phyloP scores from a whole-genome alignment of 257 asterid species.

The Nicotiana undulata region DNA sequence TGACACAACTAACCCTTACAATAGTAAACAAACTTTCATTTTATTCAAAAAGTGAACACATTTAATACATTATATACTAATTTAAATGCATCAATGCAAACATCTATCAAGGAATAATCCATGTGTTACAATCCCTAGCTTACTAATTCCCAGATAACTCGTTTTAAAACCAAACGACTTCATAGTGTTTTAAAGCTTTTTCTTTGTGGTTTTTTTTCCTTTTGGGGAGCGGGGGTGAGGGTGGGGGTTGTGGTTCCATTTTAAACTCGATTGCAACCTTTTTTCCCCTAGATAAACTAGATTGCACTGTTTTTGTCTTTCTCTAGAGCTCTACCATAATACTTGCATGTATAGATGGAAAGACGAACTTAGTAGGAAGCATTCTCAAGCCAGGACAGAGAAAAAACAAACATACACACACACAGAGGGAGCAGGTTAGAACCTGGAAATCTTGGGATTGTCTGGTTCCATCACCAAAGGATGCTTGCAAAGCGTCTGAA shows the following conservation, averaged over 20 bases:
- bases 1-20: background rate
- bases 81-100: background rate
- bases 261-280: background rate
- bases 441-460: constrained; percentile 97
- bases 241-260: background rate
- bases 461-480: constrained; percentile 78
- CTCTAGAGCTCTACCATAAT: background rate
- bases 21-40: background rate
- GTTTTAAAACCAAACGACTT: background rate
- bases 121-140: background rate
- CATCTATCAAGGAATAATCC: background rate
- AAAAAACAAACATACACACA: no score
- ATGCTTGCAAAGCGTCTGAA: constrained; percentile 74
- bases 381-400: background rate
- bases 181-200: background rate
- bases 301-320: background rate
- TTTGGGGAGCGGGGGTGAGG: background rate
- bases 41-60: background rate
- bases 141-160: background rate
- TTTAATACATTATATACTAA: background rate
- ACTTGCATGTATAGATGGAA: background rate
- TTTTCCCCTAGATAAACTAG: background rate
- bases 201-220: background rate
- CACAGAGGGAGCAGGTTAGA: background rate
- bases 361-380: background rate